Evolutionary conservation across 2,329 filamentous ascomycete genomes (phyloP).

Genomic region (Diaporthe vaccinii): DNA sequence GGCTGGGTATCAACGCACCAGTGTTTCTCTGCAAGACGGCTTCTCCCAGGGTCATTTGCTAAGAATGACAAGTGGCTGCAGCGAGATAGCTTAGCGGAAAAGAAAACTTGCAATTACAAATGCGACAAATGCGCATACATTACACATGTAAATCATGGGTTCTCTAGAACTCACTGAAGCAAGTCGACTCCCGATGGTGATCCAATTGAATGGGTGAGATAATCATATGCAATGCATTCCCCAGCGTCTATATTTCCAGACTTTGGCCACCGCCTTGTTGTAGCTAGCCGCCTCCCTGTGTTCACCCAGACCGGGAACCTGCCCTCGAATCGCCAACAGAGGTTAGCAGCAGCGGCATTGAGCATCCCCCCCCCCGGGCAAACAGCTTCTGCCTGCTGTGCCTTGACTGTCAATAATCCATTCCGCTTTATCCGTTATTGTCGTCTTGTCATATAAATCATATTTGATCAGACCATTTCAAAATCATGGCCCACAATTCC

Average conservation of each 20-base stretch:
- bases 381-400: background rate
- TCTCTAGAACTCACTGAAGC: background rate
- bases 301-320: background rate
- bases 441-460: too few species aligned
- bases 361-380: too few species aligned
- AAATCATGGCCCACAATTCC: background rate
- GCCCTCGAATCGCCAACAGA: background rate
- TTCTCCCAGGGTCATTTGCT: background rate
- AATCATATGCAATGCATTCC: background rate
- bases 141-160: background rate
- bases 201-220: background rate
- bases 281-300: background rate
- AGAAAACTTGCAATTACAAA: slow-evolving; percentile 4
- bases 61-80: slow-evolving; percentile 2
- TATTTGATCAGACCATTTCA: background rate
- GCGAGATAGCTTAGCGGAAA: slow-evolving; percentile 19
- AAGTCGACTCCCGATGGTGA: background rate
- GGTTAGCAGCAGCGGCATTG: background rate
- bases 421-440: too few species aligned
- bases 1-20: background rate
- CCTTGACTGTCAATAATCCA: background rate
- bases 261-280: background rate
- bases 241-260: background rate
- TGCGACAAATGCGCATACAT: background rate
- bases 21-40: background rate